Evolutionary conservation across 192 early-diverging fungal species (phyloP), one percentile per base, ranked within the genome.

Genomic region (Backusella morwellensis): DNA sequence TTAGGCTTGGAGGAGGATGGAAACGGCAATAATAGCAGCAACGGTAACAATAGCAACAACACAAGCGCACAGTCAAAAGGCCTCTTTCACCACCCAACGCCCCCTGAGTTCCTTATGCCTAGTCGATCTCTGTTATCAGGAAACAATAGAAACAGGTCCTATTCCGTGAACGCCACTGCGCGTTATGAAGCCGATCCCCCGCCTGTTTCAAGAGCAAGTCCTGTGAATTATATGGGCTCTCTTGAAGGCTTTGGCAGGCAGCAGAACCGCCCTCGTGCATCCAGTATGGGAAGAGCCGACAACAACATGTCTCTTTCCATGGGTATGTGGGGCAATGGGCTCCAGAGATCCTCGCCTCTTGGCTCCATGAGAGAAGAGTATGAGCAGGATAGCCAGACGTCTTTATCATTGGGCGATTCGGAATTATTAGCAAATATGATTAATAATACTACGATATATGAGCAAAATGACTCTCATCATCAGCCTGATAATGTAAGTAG

Each of bases 221-320:
- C 38, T 19, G 7, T 42, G 8, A 66, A 23, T n/a, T 75, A 52
- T 63, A 66, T 66, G 8, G 40, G 38, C 21, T 50, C 76, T 1
- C 34, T 77, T 3, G 76, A 77, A 66, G 76, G 69, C 0, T 77
- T 77, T 72, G 41, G 80, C 0, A 47, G 70, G 26, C 77, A 81
- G 23, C 88, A 89, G 54, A 86, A 83, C 6, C 67, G 88, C 50
- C 85, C 86, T 14, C 69, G 88, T 26, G 86, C 88, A 26, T 85
- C 85, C 32, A 84, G 83, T 63, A 80, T 87, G 74, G 86, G 87
- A 11, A 80, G 84, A 66, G 66, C 85, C 19, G 86, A 88, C 71
- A 47, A 35, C 34, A 73, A 23, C 38, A 52, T 23, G 44, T 50
- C 50, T 54, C 70, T 34, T n/a, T 78, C 44, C 29, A 63, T 44